Evolutionary conservation across 257 asterid species (phyloP), one percentile per base, ranked within the genome.

Genomic region (Coffea eugenioides): DNA sequence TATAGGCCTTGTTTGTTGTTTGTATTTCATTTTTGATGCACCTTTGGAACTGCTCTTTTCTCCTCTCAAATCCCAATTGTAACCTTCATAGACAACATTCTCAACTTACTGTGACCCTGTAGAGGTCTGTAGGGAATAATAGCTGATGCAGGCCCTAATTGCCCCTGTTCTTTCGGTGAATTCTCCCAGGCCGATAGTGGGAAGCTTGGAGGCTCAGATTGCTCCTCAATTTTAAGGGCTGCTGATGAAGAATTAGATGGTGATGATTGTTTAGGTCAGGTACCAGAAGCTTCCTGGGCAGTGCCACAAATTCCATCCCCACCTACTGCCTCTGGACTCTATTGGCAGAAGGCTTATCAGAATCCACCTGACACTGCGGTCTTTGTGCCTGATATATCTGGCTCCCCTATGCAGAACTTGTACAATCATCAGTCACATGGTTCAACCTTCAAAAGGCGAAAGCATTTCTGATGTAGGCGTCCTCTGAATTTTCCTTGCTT

Each of bases 301-400:
- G 98, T 91, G 74, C 99, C 98, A 8, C 89, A 92, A 82, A 84
- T 96, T 61, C 91, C 88, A 16, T 92, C 97, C 67, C 97, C 98
- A 0, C 97, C 98, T n/a, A 95, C 98, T 34, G 90, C 97, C 79
- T 93, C 98, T 0, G 98, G 98, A 36, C 88, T 93, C 66, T 59
- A 79, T 79, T 95, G 99, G 93, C 89, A 93, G 20, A 88, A 85
- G 76, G 81, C 67, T 51, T 67, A 80, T 69, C 90, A 72, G 43
- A 74, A 77, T 81, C 79, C 52, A 0, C 68, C 82, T 1, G 89
- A 90, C 68, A 80, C 82, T 14, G 77, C 87, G 31, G 86, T 76
- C 69, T 93, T 83, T 45, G 99, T 95, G 80, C 98, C 99, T 15
- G 99, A 95, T 61, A 78, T 94, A 76, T 76, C 85, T 62, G 76